Evolutionary conservation across 192 early-diverging fungal species (phyloP), one percentile per base, ranked within the genome.

Genomic region (Polychytrium aggregatum): DNA sequence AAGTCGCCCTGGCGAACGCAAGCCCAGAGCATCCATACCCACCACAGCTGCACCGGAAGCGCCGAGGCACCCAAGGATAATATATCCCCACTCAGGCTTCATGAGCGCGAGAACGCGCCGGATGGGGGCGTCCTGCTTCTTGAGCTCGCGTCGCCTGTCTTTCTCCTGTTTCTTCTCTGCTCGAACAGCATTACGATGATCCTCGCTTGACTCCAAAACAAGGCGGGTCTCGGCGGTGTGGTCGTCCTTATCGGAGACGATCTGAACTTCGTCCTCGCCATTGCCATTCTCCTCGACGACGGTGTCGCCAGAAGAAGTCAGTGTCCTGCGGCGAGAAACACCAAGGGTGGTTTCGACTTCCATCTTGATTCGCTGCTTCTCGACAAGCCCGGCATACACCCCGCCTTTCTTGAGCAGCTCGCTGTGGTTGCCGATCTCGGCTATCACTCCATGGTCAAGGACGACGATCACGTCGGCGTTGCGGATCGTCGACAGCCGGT

Each of bases 401-500:
- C 57, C 57, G 37, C 76, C 74, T 26, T 64, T 47, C 14, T 64
- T 68, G n/a, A 65, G 41, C 31, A 98, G 70, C 57, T 87, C 71
- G 27, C 83, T 74, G 63, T 98, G 95, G 18, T 69, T 82, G 17
- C 95, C 95, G 29, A 62, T 58, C 65, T 93, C 88, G 31, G 69
- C 48, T 36, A 73, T 71, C 11, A 52, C 42, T 16, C 70, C 67
- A 26, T 42, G 78, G 45, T 60, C 79, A 62, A 70, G 65, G 16
- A 92, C 90, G 20, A 88, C 81, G 56, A 97, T 97, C 29, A 79
- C 50, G 61, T 92, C 81, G 18, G 87, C 82, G 41, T 88, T 81
- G 31, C 76, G 69, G 50, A 97, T 83, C 16, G 92, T 97, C 37
- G 86, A 89, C 29, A 97, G 60, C 27, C 92, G 81, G 59, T 92